Base-by-base conservation (phyloP, 2,329 filamentous ascomycete species). In the Pseudogymnoascus sp. region DNA sequence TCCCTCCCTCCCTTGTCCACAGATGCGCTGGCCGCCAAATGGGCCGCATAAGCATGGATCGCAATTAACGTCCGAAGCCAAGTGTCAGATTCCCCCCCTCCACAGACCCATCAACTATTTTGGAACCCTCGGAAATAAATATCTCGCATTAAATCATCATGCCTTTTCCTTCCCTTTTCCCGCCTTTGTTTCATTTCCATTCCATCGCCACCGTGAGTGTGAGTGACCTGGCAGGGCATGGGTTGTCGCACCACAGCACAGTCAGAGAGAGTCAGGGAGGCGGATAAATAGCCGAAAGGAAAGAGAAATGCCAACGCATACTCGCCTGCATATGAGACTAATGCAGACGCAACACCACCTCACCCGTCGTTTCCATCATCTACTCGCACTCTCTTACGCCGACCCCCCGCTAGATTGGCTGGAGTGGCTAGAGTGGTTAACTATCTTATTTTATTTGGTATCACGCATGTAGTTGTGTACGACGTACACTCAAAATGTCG, bases 241-340 rank as follows among this genome's bases (percentile, higher is more conserved):
- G 22, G 22, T 25, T 54, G 47, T 54, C 11, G 47, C 47, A 54
- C 47, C 47, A 54, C n/a, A 54, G 28, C 25, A 54, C n/a, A 54
- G 28, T 33, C 47, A 18, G 28, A 54, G 41, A 54, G 14, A 37
- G 35, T 54, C 47, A 54, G 47, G 47, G 43, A 50, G 43, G 47
- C 47, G 16, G 28, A 35, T 54, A 54, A 54, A 54, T 54, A 54
- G 47, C 47, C 47, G 47, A 37, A 54, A 33, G 28, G 47, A 37
- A 54, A 33, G 47, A 54, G 28, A 54, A 54, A 54, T 54, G 47
- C 47, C 47, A 54, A 54, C 47, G 47, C 47, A 54, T 35, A 54
- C 47, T 54, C 47, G 47, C 47, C 47, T 54, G 47, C 47, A 54
- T 54, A 54, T 54, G 47, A 54, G 47, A 54, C 47, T 54, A 54